Conservation (phyloP, 352 stramenopile genomes). For the Pythium dissimile region DNA sequence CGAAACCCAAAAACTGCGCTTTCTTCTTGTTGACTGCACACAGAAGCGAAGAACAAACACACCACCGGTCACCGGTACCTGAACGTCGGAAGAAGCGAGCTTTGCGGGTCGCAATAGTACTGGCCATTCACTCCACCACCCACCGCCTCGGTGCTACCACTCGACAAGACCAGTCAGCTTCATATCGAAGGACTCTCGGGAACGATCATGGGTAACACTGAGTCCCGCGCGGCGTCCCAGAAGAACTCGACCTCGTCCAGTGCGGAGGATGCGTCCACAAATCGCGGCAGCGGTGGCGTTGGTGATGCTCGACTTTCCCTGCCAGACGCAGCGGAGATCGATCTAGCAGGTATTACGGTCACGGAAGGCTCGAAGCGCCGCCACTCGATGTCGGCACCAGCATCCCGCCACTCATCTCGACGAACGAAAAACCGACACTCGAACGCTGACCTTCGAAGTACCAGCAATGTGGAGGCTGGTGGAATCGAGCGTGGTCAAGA, state of each 20-base stretch:
- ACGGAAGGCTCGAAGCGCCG: conserved; percentile 11
- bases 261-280: conserved; percentile 15
- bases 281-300: conserved; percentile 13
- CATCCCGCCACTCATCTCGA: conserved; percentile 8
- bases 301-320: conserved; percentile 21
- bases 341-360: neutral
- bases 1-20: neutral
- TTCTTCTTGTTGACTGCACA: conserved; percentile 4
- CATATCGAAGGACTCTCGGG: neutral
- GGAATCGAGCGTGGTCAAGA: conserved; percentile 75
- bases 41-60: conserved; percentile 8
- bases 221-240: conserved; percentile 38
- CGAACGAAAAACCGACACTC: conserved; percentile 4
- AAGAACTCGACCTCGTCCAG: conserved; percentile 16
- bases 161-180: too few relatives aligned
- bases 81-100: too few relatives aligned
- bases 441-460: neutral
- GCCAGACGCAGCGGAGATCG: conserved; percentile 8
- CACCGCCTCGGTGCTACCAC: too few relatives aligned
- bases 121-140: too few relatives aligned
- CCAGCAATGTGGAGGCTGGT: conserved; percentile 34
- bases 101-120: too few relatives aligned
- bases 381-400: conserved; percentile 24
- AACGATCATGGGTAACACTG: conserved; percentile 51
- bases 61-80: neutral